Conservation (phyloP, 192 early-diverging fungal species). For the Coemansia sp. region DNA sequence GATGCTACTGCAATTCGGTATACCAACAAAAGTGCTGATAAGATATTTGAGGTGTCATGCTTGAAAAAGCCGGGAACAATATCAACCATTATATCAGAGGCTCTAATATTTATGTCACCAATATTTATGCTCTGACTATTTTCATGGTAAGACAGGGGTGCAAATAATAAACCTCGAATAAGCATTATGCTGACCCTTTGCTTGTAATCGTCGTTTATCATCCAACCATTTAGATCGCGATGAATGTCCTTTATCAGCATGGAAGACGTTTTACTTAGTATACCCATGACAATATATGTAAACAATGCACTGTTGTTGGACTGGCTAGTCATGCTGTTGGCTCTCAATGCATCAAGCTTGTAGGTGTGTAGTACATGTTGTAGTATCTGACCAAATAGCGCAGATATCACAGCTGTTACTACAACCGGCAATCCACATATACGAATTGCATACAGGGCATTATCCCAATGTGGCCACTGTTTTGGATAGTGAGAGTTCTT, state of each 20-base stretch:
- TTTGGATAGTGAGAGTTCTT: not conserved
- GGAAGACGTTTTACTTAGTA: not conserved
- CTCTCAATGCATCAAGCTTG: not conserved
- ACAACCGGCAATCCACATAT: not conserved
- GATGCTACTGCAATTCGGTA: not conserved
- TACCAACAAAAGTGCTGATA: not conserved
- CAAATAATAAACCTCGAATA: not conserved
- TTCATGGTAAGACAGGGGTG: not conserved
- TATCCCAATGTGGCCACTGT: conserved; percentile 48
- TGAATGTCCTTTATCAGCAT: not conserved
- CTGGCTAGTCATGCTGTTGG: not conserved
- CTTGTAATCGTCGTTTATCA: not conserved
- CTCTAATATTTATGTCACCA: not conserved
- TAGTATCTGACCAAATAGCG: not conserved
- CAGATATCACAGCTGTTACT: not conserved
- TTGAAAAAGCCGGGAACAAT: too few relatives aligned
- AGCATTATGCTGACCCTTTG: not conserved
- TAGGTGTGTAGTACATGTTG: not conserved
- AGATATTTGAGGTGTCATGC: not conserved
- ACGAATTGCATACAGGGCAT: conserved; percentile 50
- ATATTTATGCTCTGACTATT: not conserved
- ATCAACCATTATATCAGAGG: not conserved
- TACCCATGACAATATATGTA: not conserved
- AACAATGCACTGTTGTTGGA: not conserved
- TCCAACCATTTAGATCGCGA: not conserved